Evolutionary conservation across 2,329 filamentous ascomycete genomes (phyloP).

Genomic region (Botrytis deweyae): DNA sequence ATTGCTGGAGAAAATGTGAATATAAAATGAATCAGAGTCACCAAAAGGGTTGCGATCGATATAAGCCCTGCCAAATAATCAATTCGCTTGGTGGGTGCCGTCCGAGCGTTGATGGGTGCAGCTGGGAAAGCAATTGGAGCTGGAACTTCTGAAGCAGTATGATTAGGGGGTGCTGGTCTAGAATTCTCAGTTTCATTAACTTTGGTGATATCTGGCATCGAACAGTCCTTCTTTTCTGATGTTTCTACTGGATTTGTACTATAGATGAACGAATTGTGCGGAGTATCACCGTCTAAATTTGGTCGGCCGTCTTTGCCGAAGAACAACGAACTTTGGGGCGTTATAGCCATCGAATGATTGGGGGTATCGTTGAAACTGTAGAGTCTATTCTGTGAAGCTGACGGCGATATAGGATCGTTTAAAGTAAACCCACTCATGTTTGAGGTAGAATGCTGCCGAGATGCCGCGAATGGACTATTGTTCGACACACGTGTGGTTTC

Average conservation of each 20-base stretch:
- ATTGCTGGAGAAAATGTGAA: conserved; percentile 45
- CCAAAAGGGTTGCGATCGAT: conserved; percentile 45
- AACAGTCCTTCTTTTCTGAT: background rate
- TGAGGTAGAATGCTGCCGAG: conserved; percentile 2
- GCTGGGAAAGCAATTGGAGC: conserved; percentile 1
- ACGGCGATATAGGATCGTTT: background rate
- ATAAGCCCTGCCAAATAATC: conserved; percentile 49
- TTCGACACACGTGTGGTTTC: background rate
- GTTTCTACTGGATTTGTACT: background rate
- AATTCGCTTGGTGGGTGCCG: conserved; percentile 37
- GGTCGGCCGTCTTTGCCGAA: background rate
- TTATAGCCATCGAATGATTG: background rate
- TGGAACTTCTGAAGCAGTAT: conserved; percentile 7
- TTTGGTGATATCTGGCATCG: background rate
- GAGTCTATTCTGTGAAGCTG: background rate
- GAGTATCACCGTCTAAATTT: background rate
- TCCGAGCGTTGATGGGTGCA: conserved; percentile 3
- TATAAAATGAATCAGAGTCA: conserved; percentile 47
- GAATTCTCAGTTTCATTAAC: background rate
- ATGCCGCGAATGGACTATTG: background rate
- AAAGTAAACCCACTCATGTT: conserved; percentile 11
- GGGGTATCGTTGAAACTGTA: background rate
- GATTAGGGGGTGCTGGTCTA: background rate
- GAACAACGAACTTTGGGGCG: background rate
- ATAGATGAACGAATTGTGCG: background rate